These are phyloP conservation scores for Neofusicoccum sp. DNA, from an alignment of 2,329 filamentous ascomycete genomes.

Conservation along the genomic window DNA sequence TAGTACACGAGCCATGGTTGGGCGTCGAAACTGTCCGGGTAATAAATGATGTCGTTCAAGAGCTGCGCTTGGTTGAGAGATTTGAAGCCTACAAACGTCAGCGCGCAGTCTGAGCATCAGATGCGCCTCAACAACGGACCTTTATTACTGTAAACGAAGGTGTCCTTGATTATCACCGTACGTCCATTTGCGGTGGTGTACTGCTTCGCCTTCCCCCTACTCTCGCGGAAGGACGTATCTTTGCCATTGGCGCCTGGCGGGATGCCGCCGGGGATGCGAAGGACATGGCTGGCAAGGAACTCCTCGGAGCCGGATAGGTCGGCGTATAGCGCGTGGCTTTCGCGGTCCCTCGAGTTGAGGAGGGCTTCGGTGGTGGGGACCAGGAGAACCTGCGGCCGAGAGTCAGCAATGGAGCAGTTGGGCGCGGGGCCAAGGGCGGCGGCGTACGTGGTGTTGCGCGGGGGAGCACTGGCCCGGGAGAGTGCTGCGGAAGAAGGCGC, in stretches of 20 bases:
- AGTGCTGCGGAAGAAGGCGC: slow-evolving; percentile 97
- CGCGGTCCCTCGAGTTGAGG: slow-evolving; percentile 81
- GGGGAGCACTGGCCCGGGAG: slow-evolving; percentile 88
- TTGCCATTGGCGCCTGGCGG: slow-evolving; percentile 48
- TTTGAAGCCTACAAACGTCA: slow-evolving; percentile 70
- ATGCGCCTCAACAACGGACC: slow-evolving; percentile 50
- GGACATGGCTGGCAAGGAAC: slow-evolving; percentile 93
- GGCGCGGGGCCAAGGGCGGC: slow-evolving; percentile 19
- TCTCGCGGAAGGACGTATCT: slow-evolving; percentile 68
- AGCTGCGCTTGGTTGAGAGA: slow-evolving; percentile 84
- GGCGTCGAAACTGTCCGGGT: slow-evolving; percentile 82
- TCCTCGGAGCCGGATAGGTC: slow-evolving; percentile 89
- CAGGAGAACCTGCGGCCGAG: slow-evolving; percentile 65
- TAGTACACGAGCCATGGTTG: slow-evolving; percentile 97
- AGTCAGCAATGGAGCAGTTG: slow-evolving; percentile 4
- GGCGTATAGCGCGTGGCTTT: slow-evolving; percentile 71
- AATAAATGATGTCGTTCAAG: slow-evolving; percentile 80
- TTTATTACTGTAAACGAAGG: slow-evolving; percentile 92
- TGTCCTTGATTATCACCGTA: slow-evolving; percentile 92
- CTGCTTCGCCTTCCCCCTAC: slow-evolving; percentile 88
- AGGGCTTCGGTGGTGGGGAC: slow-evolving; percentile 92
- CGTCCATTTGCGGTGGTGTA: slow-evolving; percentile 90
- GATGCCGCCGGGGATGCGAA: slow-evolving; percentile 68
- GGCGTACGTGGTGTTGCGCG: slow-evolving; percentile 74
- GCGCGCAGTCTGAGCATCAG: slow-evolving; percentile 21